Base-by-base conservation (phyloP, 257 asterid species). In the Rhazya stricta region DNA sequence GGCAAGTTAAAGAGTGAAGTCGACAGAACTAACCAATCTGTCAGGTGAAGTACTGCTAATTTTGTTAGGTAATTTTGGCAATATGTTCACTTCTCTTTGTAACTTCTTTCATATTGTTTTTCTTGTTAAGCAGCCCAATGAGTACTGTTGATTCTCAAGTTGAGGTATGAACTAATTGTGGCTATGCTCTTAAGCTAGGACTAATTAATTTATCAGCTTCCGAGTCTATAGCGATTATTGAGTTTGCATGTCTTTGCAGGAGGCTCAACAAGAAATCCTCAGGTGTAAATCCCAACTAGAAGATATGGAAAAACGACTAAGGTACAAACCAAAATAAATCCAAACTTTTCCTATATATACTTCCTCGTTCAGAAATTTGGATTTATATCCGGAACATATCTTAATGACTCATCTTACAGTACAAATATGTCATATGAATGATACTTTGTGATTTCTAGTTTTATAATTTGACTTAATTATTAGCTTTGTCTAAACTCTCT, bases 1-100 rank as follows among this genome's bases (percentile, higher is more conserved):
- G 91, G 92, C 13, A 94, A 92, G 86, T 76, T 89, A 85, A 94
- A 91, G 86, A 60, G 79, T 81, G 94, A 87, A 82, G 86, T 90
- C 53, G 89, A 89, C 61, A 85, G 80, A 65, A 81, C 51, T 16
- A 80, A 66, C 77, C 89, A 84, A 82, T 78, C 81, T 19, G 75
- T 80, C 53, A 87, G 98, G 97, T 94, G 85, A 4, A 36, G 8
- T 1, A 11, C 57, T 34, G 41, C 43, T 41, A 21, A 32, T 54
- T 69, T 42, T 50, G 25, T 54, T 58, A 10, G 69, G 39, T 32
- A 30, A 65, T 37, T 39, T 39, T 12, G 27, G 16, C 41, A 18
- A 66, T 34, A 1, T 69, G 37, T 69, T 63, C n/a, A 60, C 23
- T 60, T 21, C 56, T 8, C n/a, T 46, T 32, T 61, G 0, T 0